phyloP scores from a whole-genome alignment of 2,329 filamentous ascomycete species.

The Knufia petricola region DNA sequence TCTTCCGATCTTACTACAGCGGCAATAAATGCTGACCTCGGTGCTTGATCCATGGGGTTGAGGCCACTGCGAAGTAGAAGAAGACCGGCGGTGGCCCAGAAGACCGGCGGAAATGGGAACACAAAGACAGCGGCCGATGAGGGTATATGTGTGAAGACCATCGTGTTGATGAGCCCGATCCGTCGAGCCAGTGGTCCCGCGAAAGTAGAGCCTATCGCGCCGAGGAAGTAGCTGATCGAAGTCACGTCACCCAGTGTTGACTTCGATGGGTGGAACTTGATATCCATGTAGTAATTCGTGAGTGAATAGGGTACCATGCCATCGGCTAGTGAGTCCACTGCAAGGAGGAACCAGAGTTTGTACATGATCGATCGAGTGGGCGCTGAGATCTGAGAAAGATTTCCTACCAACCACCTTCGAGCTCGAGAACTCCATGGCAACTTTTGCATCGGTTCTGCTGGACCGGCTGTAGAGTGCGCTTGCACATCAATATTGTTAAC shows the following conservation, averaged over 20 bases:
- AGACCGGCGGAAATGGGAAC: conserved; percentile 46
- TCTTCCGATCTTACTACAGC: conserved; percentile 56
- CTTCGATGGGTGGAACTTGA: conserved; percentile 47
- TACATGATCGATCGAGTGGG: conserved; percentile 51
- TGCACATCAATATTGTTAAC: background rate
- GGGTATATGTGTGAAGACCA: conserved; percentile 54
- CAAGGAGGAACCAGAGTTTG: conserved; percentile 55
- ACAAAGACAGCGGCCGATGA: conserved; percentile 52
- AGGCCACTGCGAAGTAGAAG: conserved; percentile 52
- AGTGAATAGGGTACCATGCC: conserved; percentile 53
- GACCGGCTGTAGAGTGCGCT: conserved; percentile 4
- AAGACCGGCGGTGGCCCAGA: conserved; percentile 45
- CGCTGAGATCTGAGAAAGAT: conserved; percentile 47
- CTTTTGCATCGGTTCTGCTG: background rate
- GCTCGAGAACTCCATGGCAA: too few species aligned
- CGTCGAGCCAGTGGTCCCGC: conserved; percentile 48
- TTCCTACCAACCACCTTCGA: conserved; percentile 12
- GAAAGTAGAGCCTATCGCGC: conserved; percentile 46
- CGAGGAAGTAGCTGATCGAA: conserved; percentile 46
- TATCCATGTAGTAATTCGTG: conserved; percentile 50
- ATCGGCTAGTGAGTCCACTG: conserved; percentile 55
- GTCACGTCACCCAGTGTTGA: conserved; percentile 51
- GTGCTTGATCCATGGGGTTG: conserved; percentile 62
- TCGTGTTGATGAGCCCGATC: conserved; percentile 55
- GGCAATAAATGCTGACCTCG: conserved; percentile 56